Conservation (phyloP, 1,284 basidiomycete genomes). For the Phlebopus sp. region DNA sequence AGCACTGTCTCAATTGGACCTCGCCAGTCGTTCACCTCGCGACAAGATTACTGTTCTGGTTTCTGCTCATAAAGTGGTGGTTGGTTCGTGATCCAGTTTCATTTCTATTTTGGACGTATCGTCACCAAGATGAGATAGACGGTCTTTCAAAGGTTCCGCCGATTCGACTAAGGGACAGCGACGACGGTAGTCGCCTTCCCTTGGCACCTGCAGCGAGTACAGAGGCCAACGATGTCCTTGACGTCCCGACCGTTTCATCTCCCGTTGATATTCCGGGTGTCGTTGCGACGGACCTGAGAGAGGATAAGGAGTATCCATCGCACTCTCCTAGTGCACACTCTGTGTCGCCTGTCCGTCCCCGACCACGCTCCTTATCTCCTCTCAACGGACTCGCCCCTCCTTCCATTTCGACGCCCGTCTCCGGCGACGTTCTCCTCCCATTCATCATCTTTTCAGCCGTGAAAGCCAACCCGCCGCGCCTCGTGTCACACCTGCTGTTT, state of each 20-base stretch:
- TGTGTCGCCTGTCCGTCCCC: slow-evolving; percentile 18
- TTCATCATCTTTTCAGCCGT: slow-evolving; percentile 91
- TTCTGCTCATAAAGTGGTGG: slow-evolving; percentile 77
- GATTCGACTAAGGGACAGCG: slow-evolving; percentile 60
- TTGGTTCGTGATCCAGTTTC: slow-evolving; percentile 46
- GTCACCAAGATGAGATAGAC: slow-evolving; percentile 40
- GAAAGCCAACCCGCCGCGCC: slow-evolving; percentile 80
- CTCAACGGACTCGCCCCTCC: slow-evolving; percentile 22
- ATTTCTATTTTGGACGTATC: background rate
- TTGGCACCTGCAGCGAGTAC: slow-evolving; percentile 32
- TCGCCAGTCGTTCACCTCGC: slow-evolving; percentile 60
- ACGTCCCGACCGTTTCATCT: background rate
- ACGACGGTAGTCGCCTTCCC: slow-evolving; percentile 38
- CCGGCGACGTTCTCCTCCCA: slow-evolving; percentile 80
- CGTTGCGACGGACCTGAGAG: background rate
- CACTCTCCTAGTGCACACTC: slow-evolving; percentile 1
- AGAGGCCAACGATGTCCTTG: background rate
- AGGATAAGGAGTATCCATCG: slow-evolving; percentile 1
- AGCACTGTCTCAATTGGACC: slow-evolving; percentile 73
- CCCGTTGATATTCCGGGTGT: background rate
- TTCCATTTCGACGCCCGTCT: slow-evolving; percentile 48
- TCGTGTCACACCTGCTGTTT: slow-evolving; percentile 85
- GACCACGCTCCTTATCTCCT: slow-evolving; percentile 23
- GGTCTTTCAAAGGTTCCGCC: slow-evolving; percentile 67
- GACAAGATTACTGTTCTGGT: slow-evolving; percentile 83